These are phyloP conservation scores for Catunica adiposa DNA, from an alignment of 2,329 filamentous ascomycete species.

Conservation along the genomic window DNA sequence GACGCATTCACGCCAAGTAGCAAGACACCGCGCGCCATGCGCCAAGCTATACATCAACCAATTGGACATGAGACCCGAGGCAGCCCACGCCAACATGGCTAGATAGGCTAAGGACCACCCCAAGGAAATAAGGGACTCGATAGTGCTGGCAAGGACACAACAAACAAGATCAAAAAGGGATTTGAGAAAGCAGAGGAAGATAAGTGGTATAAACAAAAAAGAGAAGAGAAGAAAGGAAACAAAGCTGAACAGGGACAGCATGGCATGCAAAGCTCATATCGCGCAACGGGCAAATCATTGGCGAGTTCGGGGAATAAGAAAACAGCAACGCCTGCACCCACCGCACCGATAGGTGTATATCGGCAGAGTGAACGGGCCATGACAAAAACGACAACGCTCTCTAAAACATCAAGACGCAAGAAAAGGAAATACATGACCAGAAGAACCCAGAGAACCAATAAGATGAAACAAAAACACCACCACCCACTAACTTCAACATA, in stretches of 20 bases:
- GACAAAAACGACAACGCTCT: not conserved
- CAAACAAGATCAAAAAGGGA: not conserved
- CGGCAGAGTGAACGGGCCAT: too few species aligned
- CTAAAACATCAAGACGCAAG: conserved; percentile 7
- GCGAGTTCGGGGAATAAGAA: conserved; percentile 1
- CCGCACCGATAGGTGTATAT: too few species aligned
- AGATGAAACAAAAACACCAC: not conserved
- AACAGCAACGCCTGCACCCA: not conserved
- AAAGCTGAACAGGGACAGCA: conserved; percentile 11
- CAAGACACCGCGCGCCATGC: not conserved
- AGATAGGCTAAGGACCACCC: not conserved
- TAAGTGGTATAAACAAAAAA: conserved; percentile 14
- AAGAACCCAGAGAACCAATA: not conserved
- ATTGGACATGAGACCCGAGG: not conserved
- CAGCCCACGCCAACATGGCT: not conserved
- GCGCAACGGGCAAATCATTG: conserved; percentile 2
- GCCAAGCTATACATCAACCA: not conserved
- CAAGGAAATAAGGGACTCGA: not conserved
- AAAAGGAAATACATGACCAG: conserved; percentile 3
- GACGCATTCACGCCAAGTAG: not conserved
- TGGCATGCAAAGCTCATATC: conserved; percentile 15
- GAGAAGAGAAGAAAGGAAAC: conserved; percentile 8
- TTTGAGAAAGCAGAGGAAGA: conserved; percentile 6
- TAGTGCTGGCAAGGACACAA: conserved; percentile 1
- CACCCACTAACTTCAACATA: not conserved